Evolutionary conservation across 2,329 filamentous ascomycete genomes (phyloP), one percentile per base, ranked within the genome.

Genomic region (Pleochaeta shiraiana): DNA sequence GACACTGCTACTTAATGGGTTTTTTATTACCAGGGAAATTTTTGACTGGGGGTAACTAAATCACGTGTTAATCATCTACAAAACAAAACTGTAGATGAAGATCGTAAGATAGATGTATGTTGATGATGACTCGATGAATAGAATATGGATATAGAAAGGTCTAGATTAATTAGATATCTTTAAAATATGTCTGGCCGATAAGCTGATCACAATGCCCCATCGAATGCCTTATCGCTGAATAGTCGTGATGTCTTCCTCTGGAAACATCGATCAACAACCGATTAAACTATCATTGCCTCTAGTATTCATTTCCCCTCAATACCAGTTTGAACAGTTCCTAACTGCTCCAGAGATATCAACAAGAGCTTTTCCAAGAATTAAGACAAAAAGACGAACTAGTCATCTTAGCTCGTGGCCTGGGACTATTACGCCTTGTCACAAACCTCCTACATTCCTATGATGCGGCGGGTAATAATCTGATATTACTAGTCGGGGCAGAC

Each of bases 361-460:
- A 97, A 77, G 86, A 89, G 72, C 83, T 97, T 71, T 97, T 97
- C 78, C 89, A 88, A 74, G 88, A 93, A 76, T 83, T 95, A 69
- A 86, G 90, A 68, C 79, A 84, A 67, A 88, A 96, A 77, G 93
- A 98, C 87, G 87, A 95, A 75, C 85, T 98, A 68, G 87, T 97
- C 70, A 81, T 98, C 64, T 82, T 97, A 64, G 93, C 92, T 50
- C 88, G 90, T 64, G 93, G 93, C 69, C 85, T 98, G 60, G 93
- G 93, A 70, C 84, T 97, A 57, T 83, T 96, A 74, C 89, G 90
- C 69, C 83, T 98, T 65, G 82, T 96, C 71, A 95, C 90, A n/a
- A 98, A 97, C 73, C 82, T 98, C 45, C 83, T 98, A 31, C 93
- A 98, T 75, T 91, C 91, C 24, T 96, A 96, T 76, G 93, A 98